Percentiles rank a stretch among this genome's conserved stretches.
Conservation (phyloP, 2,329 filamentous ascomycete species). For the Blastomyces parvus region DNA sequence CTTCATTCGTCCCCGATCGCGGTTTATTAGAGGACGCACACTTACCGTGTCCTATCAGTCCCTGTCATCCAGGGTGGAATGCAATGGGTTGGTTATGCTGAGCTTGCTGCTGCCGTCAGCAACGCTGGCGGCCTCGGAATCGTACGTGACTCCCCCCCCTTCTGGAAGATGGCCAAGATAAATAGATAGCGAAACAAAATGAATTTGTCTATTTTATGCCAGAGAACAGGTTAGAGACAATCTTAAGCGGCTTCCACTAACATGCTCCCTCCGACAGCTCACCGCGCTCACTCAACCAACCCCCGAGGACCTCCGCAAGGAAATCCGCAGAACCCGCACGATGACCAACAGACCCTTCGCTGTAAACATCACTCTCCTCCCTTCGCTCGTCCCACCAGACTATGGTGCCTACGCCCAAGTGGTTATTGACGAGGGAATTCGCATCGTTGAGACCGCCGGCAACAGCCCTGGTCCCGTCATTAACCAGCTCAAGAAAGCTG, state of each 20-base stretch:
- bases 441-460: constrained; percentile 84
- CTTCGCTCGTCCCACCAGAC: constrained; percentile 79
- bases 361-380: constrained; percentile 91
- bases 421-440: constrained; percentile 85
- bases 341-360: constrained; percentile 61
- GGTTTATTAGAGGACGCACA: neutral
- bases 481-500: constrained; percentile 69
- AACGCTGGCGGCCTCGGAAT: constrained; percentile 46
- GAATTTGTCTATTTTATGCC: neutral
- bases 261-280: constrained; percentile 25
- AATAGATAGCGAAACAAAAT: neutral
- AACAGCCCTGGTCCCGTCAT: constrained; percentile 89
- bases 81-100: constrained; percentile 49
- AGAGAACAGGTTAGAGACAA: neutral
- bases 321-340: constrained; percentile 76
- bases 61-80: constrained; percentile 45
- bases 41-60: constrained; percentile 23
- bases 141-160: constrained; percentile 27
- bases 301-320: constrained; percentile 81
- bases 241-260: neutral
- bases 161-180: neutral
- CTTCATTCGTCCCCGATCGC: neutral
- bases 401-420: constrained; percentile 87
- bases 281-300: constrained; percentile 75
- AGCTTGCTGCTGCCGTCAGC: constrained; percentile 45